Base-by-base conservation (phyloP, 2,329 filamentous ascomycete species). In the Aspergillus terreus region DNA sequence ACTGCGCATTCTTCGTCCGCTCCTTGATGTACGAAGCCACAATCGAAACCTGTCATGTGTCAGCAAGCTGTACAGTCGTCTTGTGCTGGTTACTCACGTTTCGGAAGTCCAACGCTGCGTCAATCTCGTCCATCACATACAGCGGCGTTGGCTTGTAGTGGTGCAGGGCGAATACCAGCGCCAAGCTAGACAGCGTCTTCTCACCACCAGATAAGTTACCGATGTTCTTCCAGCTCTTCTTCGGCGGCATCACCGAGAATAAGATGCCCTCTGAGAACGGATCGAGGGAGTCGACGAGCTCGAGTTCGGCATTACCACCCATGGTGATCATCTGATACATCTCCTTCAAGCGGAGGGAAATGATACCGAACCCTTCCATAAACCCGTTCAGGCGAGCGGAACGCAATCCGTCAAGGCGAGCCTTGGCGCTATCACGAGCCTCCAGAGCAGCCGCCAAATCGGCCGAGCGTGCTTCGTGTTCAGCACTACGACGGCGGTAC, bases 261-360 rank as follows among this genome's bases (percentile, higher is more conserved):
- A 96, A 71, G 56, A 99, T 97, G 23, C 94, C 94, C 72, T 99
- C 94, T 6, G 88, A 91, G 78, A 99, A 99, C 0, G 94, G 94
- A 69, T 99, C 95, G 2, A 99, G 78, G 15, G 87, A 92, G 76
- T 99, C 94, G 38, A 99, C 94, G 21, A 99, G 84, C 71, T 99
- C 95, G 11, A 99, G 82, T 75, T 99, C 94, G 0, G 94, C 94
- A 64, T 99, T 99, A 50, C 94, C 94, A 55, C 94, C 94, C 91
- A 99, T 97, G 19, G 94, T 99, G 70, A 99, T 99, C 92, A 99
- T 96, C 70, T 99, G 94, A 75, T 99, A 99, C 94, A 99, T 99
- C 68, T 99, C 94, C 77, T 99, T 99, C 43, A 99, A 80, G 1
- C 92, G 88, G 21, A 96, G 79, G 1, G 92, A 97, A 71, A 99